A percentile compares a stretch with the other conserved stretches of the same genome.
Evolutionary conservation across 176 grass and related monocot species (phyloP).

Genomic region (Oryza longistaminata): DNA sequence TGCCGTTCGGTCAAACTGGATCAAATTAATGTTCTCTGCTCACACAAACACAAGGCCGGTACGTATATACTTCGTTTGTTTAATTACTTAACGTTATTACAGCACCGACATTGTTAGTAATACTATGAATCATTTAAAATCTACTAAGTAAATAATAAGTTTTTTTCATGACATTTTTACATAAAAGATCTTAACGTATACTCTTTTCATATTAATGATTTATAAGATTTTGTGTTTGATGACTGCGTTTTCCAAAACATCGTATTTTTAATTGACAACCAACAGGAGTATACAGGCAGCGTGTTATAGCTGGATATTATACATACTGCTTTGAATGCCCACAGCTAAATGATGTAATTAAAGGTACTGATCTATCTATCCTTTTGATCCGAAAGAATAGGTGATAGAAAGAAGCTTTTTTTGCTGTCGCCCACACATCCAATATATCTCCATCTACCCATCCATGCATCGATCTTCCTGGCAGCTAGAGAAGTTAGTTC

Average conservation of each 20-base stretch:
- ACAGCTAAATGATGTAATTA: slow-evolving; percentile 1
- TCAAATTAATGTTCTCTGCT: no score
- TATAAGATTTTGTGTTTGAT: background rate
- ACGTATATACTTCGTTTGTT: no score
- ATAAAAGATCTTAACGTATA: background rate
- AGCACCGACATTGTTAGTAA: background rate
- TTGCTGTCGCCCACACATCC: slow-evolving; percentile 9
- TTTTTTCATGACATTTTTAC: background rate
- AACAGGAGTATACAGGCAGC: no score
- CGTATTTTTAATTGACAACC: background rate
- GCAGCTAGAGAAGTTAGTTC: slow-evolving; percentile 15
- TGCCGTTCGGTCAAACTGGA: no score
- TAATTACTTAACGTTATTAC: no score
- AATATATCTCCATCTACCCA: background rate
- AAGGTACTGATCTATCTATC: background rate
- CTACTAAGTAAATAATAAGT: no score
- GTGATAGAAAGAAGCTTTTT: slow-evolving; percentile 24
- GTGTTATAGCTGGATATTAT: background rate
- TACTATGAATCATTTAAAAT: no score
- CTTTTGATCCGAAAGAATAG: background rate
- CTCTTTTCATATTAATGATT: background rate
- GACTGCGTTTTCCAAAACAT: background rate
- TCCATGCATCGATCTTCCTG: background rate
- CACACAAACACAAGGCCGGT: no score
- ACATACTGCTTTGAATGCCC: slow-evolving; percentile 21